Evolutionary conservation across 192 early-diverging fungal species (phyloP).

Genomic region (Coemansia umbellata): DNA sequence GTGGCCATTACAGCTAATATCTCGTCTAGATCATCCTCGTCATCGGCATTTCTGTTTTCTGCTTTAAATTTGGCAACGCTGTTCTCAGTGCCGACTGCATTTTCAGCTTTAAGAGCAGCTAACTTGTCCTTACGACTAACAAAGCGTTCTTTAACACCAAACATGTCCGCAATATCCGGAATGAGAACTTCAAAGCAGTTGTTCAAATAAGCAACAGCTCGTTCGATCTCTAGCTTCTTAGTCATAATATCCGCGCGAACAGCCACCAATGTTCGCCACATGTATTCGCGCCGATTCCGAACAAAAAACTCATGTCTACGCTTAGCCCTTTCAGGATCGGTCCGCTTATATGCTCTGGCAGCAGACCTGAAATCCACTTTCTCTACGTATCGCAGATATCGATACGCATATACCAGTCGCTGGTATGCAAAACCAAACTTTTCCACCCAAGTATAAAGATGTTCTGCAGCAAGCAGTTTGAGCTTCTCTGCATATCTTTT

Average conservation of each 20-base stretch:
- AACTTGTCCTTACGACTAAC: background rate
- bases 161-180: slow-evolving; percentile 33
- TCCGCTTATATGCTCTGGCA: slow-evolving; percentile 5
- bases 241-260: slow-evolving; percentile 14
- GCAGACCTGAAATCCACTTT: slow-evolving; percentile 21
- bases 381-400: slow-evolving; percentile 53
- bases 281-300: slow-evolving; percentile 16
- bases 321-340: slow-evolving; percentile 12
- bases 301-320: background rate
- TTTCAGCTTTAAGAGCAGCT: background rate
- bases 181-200: slow-evolving; percentile 39
- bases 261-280: slow-evolving; percentile 22
- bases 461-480: slow-evolving; percentile 45
- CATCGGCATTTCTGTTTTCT: background rate
- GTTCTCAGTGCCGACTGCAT: background rate
- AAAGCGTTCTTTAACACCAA: background rate
- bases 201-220: slow-evolving; percentile 6
- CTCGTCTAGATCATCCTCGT: slow-evolving; percentile 26
- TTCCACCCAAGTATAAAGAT: slow-evolving; percentile 56
- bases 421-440: slow-evolving; percentile 56
- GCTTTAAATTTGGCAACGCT: background rate
- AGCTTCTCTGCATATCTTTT: slow-evolving; percentile 49
- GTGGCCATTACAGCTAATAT: slow-evolving; percentile 58
- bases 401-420: slow-evolving; percentile 54
- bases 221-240: slow-evolving; percentile 2